Evolutionary conservation across 192 early-diverging fungal species (phyloP), one percentile per base, ranked within the genome.

Genomic region (Spinellus fusiger): DNA sequence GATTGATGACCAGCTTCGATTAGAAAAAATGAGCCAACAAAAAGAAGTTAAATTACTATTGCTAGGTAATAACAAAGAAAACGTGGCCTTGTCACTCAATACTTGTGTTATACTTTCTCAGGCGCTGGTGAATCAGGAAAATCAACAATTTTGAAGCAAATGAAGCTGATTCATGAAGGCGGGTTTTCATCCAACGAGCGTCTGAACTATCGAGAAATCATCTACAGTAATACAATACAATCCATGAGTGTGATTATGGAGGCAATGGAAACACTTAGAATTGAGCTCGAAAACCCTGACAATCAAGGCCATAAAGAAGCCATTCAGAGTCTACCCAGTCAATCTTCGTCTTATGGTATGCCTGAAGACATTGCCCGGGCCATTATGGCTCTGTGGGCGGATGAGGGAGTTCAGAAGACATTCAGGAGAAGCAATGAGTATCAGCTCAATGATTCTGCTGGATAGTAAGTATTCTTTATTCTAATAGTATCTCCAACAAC

Each of bases 91-190:
- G 20, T 27, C 6, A 16, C 27, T 65, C 85, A 13, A 53, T 27
- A 15, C 23, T 5, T 15, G 33, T 1, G 31, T 9, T 62, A 13
- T 15, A 44, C 38, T 29, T 13, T 25, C 40, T 49, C 62, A 91
- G 91, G 90, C 68, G 92, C 95, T 35, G 93, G 94, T 68, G 95
- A 98, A 75, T 94, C 93, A 9, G 95, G 95, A 50, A 98, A 98
- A 78, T 90, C 87, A 37, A 98, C 95, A n/a, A 91, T 98, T 71
- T 78, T 98, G 54, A 98, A 98, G 72, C 95, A 98, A 71, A 96
- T 98, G 94, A 93, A 92, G 71, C 82, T 96, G 29, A 96, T 98
- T 68, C 94, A 98, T 73, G 94, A 92, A 64, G 88, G 84, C 59
- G 95, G 94, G 4, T 98, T 94, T 77, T 87, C 86, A 51, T 68